Percentiles rank a stretch among this genome's conserved stretches.
Evolutionary conservation across 352 stramenopile species (phyloP).

Genomic region (Phytopythium delawarense): DNA sequence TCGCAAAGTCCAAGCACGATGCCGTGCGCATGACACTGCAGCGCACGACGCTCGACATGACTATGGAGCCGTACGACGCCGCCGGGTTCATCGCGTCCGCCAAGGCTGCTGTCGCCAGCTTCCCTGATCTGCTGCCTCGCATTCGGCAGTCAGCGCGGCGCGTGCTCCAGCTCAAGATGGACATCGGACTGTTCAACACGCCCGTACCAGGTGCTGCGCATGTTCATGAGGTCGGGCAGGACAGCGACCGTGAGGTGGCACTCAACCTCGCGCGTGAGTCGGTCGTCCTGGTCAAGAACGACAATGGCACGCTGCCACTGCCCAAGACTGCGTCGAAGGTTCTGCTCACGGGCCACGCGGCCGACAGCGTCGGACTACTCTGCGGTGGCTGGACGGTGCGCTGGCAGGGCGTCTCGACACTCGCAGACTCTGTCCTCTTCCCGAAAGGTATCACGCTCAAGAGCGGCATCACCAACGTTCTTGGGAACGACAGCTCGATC

Average conservation of each 20-base stretch:
- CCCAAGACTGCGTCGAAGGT: conserved; percentile 17
- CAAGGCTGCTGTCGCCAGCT: conserved; percentile 31
- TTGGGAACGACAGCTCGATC: conserved; percentile 13
- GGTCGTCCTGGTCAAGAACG: conserved; percentile 86
- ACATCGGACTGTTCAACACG: conserved; percentile 66
- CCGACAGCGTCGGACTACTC: conserved; percentile 63
- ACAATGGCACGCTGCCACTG: conserved; percentile 49
- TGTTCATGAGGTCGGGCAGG: conserved; percentile 41
- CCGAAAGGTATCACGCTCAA: conserved; percentile 64
- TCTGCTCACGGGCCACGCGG: conserved; percentile 66
- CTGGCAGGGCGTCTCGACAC: conserved; percentile 82
- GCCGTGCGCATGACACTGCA: conserved; percentile 65
- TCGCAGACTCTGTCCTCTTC: conserved; percentile 58
- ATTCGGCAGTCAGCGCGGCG: conserved; percentile 54
- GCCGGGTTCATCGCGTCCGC: conserved; percentile 45
- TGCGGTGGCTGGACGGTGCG: conserved; percentile 83
- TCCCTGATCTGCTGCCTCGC: conserved; percentile 30
- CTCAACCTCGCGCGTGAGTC: conserved; percentile 75
- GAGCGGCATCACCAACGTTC: conserved; percentile 41
- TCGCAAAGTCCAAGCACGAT: conserved; percentile 43
- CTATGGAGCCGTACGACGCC: conserved; percentile 72
- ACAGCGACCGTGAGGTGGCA: conserved; percentile 45
- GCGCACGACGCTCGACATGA: conserved; percentile 88
- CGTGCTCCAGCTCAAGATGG: conserved; percentile 71
- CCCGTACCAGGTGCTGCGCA: conserved; percentile 43